phyloP scores from a whole-genome alignment of 805 yeast genomes.

The Lachancea meyersii region DNA sequence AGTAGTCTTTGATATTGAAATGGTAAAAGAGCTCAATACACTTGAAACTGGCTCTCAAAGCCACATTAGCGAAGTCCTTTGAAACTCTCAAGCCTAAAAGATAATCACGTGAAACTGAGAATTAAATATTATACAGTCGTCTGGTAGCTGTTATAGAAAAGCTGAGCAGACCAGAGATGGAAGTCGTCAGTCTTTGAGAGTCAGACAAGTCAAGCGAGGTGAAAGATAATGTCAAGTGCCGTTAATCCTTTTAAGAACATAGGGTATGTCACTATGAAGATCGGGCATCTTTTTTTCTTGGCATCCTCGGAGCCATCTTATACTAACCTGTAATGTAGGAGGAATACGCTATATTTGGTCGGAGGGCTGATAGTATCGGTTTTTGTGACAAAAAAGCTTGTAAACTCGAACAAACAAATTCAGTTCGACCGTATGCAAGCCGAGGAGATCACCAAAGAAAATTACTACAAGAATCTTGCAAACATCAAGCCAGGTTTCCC shows the following conservation, averaged over 20 bases:
- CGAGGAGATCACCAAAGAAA: slow-evolving; percentile 11
- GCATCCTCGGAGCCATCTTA: no score
- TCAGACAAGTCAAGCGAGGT: neutral
- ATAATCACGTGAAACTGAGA: neutral
- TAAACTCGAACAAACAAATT: slow-evolving; percentile 34
- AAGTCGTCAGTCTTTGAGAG: neutral
- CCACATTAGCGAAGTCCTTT: no score
- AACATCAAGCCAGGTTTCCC: slow-evolving; percentile 54
- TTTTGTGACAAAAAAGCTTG: slow-evolving; percentile 24
- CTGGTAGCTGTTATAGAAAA: no score
- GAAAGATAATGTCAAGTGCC: slow-evolving; percentile 3
- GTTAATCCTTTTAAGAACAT: slow-evolving; percentile 22
- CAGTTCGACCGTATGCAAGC: slow-evolving; percentile 32
- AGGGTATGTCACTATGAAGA: no score
- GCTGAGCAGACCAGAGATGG: neutral
- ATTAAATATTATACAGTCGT: neutral
- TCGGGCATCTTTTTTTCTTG: no score
- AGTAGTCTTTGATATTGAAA: no score
- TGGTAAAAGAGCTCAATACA: no score
- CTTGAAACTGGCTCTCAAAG: no score
- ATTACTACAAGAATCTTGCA: slow-evolving; percentile 34
- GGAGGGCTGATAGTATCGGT: slow-evolving; percentile 27
- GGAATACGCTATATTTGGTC: slow-evolving; percentile 23
- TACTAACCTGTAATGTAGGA: slow-evolving; percentile 14
- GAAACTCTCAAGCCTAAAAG: neutral